A percentile compares a stretch with the other conserved stretches of the same genome.
Evolutionary conservation across 768 basidiomycete species (phyloP).

Genomic region (Auricularia heimuer): DNA sequence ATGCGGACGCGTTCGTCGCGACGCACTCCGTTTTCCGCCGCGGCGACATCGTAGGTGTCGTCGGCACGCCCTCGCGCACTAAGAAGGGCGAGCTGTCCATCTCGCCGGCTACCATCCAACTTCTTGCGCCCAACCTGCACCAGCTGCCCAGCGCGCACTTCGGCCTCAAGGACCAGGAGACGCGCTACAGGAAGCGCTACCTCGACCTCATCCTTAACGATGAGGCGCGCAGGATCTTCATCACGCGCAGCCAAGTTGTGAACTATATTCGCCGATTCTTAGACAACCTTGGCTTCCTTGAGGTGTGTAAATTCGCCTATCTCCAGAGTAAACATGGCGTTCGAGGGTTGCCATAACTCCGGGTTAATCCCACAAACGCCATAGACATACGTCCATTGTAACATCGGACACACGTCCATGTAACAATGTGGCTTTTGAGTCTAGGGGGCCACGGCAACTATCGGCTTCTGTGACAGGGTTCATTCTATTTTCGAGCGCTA

Average conservation of each 20-base stretch:
- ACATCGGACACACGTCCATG: too few relatives aligned
- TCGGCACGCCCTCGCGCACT: slow-evolving; percentile 80
- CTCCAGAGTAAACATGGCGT: too few relatives aligned
- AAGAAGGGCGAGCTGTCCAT: slow-evolving; percentile 95
- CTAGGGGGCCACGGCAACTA: too few relatives aligned
- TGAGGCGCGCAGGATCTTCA: slow-evolving; percentile 79
- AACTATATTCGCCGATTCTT: slow-evolving; percentile 90
- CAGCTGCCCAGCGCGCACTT: slow-evolving; percentile 88
- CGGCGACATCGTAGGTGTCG: slow-evolving; percentile 93
- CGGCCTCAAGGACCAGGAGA: slow-evolving; percentile 95
- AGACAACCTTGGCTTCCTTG: slow-evolving; percentile 87
- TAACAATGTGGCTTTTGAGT: too few relatives aligned
- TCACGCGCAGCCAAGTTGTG: slow-evolving; percentile 81
- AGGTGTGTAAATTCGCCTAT: slow-evolving; percentile 22
- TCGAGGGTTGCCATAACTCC: too few relatives aligned
- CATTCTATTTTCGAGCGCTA: too few relatives aligned
- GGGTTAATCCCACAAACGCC: too few relatives aligned
- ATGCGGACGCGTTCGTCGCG: slow-evolving; percentile 54
- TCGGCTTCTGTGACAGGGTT: too few relatives aligned
- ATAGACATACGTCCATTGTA: too few relatives aligned
- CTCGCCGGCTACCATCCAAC: slow-evolving; percentile 64
- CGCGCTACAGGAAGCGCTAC: slow-evolving; percentile 96
- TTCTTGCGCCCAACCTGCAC: slow-evolving; percentile 93
- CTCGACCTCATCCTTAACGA: slow-evolving; percentile 95
- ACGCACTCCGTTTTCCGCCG: slow-evolving; percentile 84